A percentile compares a stretch with the other conserved stretches of the same genome.
These are phyloP conservation scores for Artemisia annua DNA, from an alignment of 129 eudicot genomes.

Conservation along the genomic window DNA sequence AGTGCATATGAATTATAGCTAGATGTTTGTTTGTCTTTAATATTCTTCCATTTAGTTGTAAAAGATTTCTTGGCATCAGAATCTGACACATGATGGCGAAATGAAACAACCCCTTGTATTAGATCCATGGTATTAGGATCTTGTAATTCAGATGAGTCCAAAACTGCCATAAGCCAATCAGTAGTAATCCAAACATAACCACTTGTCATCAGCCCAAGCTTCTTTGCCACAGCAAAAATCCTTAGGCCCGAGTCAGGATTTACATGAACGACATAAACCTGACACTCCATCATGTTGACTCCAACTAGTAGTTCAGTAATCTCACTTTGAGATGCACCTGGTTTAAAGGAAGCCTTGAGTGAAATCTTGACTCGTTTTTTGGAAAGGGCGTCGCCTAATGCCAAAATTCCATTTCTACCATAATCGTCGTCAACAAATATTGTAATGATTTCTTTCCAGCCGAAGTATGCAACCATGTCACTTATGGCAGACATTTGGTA, in stretches of 20 bases:
- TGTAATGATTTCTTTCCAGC: constrained; percentile 69
- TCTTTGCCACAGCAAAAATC: constrained; percentile 51
- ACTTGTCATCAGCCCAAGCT: constrained; percentile 64
- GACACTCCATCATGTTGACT: constrained; percentile 71
- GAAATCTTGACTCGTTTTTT: constrained; percentile 59
- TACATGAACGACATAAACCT: constrained; percentile 77
- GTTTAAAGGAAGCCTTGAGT: constrained; percentile 60
- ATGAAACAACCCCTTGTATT: constrained; percentile 65
- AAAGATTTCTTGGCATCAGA: constrained; percentile 46
- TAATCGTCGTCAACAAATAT: constrained; percentile 76
- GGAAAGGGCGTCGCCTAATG: constrained; percentile 67
- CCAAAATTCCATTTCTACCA: constrained; percentile 75
- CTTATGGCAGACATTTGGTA: constrained; percentile 77
- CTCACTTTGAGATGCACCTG: constrained; percentile 46
- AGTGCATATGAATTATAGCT: constrained; percentile 68
- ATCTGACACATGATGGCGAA: constrained; percentile 63
- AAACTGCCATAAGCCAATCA: constrained; percentile 73
- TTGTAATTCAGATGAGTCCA: constrained; percentile 50
- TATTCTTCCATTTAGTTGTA: constrained; percentile 47
- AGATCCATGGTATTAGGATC: constrained; percentile 47
- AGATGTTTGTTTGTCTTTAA: constrained; percentile 37
- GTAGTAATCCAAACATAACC: constrained; percentile 91
- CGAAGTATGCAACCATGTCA: constrained; percentile 55
- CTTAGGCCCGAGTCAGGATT: constrained; percentile 75
- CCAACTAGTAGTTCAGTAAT: constrained; percentile 51